Percentiles rank a stretch among this genome's conserved stretches.
Conservation (phyloP, 78 protist species). For the Dictyostelium intermedium region DNA sequence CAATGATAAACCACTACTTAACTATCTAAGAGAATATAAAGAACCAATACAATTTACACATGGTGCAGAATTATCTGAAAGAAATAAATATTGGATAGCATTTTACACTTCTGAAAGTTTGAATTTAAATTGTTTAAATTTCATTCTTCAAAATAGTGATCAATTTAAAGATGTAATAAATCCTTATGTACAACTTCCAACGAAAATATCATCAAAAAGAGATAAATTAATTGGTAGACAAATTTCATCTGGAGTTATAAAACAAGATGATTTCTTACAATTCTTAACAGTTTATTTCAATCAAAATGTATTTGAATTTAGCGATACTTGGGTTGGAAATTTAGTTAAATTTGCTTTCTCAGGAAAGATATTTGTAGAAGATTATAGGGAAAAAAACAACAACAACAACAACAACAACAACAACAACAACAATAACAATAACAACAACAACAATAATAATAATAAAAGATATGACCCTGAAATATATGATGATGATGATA, state of each 20-base stretch:
- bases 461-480: background rate
- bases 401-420: background rate
- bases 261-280: background rate
- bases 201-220: background rate
- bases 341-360: background rate
- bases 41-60: background rate
- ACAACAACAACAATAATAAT: too few species aligned
- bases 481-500: background rate
- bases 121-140: background rate
- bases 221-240: background rate
- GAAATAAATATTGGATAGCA: background rate
- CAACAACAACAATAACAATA: too few species aligned
- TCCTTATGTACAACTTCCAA: background rate
- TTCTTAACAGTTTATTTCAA: background rate
- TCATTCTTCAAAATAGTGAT: background rate
- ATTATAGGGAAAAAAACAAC: background rate
- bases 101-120: background rate
- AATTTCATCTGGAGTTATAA: background rate
- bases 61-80: background rate
- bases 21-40: background rate
- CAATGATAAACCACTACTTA: background rate
- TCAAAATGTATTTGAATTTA: background rate
- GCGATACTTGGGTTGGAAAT: background rate
- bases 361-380: background rate
- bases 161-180: background rate